Evolutionary conservation across 768 basidiomycete species (phyloP), one percentile per base, ranked within the genome.

Genomic region (Boletus subparvulus): DNA sequence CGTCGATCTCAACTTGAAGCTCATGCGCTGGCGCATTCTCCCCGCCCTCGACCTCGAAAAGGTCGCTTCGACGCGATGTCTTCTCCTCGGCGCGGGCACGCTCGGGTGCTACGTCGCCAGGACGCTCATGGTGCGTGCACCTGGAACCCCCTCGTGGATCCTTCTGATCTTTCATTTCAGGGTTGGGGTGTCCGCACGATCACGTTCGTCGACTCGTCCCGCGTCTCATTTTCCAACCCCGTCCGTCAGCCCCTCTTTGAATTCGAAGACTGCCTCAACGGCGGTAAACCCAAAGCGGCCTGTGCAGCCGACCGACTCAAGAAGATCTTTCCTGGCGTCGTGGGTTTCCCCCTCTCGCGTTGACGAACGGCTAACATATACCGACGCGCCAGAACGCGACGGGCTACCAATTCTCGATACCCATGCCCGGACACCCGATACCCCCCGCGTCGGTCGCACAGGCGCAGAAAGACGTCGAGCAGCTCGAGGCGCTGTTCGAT

Each of bases 401-500:
- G 0, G 95, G 94, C 0, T 76, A 90, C 61, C 79, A 80, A 11
- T 76, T 98, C 3, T 83, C 87, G 10, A 88, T 98, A 61, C 96
- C 96, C 9, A 98, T 99, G 95, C 97, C 97, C 0, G 97, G 97
- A 0, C 97, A 99, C 67, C 96, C 95, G 0, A 80, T 98, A 54
- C 84, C 92, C 4, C 77, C 78, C 1, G 73, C 75, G 0, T 80
- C 78, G 0, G 69, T 86, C 6, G 79, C 78, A 3, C 81, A 86
- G 63, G 78, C 83, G 0, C 80, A 83, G 66, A 77, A 78, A n/a
- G 87, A 93, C 60, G 85, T 98, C 1, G 73, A 74, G 33, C 76
- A 78, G 62, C 80, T 99, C 10, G 93, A 95, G 64, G 69, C 78
- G 26, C 81, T 98, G 16, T 80, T 98, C 54, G 86, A 90, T 32